These are phyloP conservation scores for Dispira parvispora DNA, from an alignment of 192 early-diverging fungal genomes.

Conservation along the genomic window DNA sequence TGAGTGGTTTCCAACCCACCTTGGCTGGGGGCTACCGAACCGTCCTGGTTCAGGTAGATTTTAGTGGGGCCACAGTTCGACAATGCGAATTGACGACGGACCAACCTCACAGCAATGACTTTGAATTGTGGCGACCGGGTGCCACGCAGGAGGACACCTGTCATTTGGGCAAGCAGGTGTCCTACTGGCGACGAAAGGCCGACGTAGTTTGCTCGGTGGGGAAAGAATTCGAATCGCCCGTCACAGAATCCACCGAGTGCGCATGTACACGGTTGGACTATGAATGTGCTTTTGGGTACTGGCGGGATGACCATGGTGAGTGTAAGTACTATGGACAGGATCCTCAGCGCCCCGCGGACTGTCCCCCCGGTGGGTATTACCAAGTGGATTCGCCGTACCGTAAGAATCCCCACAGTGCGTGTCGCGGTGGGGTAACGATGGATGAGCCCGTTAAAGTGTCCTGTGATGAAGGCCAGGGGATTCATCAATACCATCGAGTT, in stretches of 20 bases:
- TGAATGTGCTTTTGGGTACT: conserved; percentile 81
- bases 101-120: conserved; percentile 53
- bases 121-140: conserved; percentile 74
- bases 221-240: conserved; percentile 35
- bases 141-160: conserved; percentile 47
- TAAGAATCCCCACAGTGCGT: conserved; percentile 55
- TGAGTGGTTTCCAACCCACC: conserved; percentile 36
- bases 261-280: conserved; percentile 62
- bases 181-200: conserved; percentile 60
- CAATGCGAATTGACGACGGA: conserved; percentile 30
- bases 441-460: conserved; percentile 39
- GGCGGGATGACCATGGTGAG: conserved; percentile 42
- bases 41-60: conserved; percentile 40
- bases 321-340: conserved; percentile 56
- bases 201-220: conserved; percentile 52
- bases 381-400: conserved; percentile 63
- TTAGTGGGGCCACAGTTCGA: conserved; percentile 23
- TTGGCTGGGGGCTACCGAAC: conserved; percentile 13
- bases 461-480: conserved; percentile 39
- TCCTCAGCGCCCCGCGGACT: conserved; percentile 54
- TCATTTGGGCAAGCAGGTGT: conserved; percentile 34
- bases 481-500: conserved; percentile 16
- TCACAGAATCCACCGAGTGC: conserved; percentile 36
- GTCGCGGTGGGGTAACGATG: conserved; percentile 55
- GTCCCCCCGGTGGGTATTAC: conserved; percentile 46